Conservation (phyloP, 768 basidiomycete genomes). For the Boletales sp. region DNA sequence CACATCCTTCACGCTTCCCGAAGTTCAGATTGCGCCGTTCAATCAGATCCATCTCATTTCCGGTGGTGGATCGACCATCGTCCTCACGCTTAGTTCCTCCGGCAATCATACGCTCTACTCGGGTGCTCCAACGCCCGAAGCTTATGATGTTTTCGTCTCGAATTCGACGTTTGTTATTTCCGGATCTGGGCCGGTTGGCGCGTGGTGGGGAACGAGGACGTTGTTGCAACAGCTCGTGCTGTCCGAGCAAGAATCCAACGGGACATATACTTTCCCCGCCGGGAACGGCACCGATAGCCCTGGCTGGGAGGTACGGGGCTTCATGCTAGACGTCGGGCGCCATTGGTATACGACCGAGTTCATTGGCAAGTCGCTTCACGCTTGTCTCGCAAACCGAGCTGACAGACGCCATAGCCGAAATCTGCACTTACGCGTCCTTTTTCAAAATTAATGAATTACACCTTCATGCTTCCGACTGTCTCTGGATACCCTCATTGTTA, state of each 20-base stretch:
- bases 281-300: conserved; percentile 38
- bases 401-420: conserved; percentile 29
- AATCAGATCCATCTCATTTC: not conserved
- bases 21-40: conserved; percentile 19
- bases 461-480: conserved; percentile 41
- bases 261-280: conserved; percentile 24
- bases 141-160: conserved; percentile 36
- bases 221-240: conserved; percentile 39
- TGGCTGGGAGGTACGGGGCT: conserved; percentile 43
- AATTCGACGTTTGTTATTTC: conserved; percentile 29
- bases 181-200: conserved; percentile 33
- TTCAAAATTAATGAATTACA: conserved; percentile 45
- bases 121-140: conserved; percentile 36
- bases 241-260: conserved; percentile 5
- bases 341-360: conserved; percentile 42
- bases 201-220: conserved; percentile 45
- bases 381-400: not conserved
- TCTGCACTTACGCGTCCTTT: conserved; percentile 43
- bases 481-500: conserved; percentile 40
- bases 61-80: conserved; percentile 17
- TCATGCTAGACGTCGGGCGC: conserved; percentile 45
- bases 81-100: conserved; percentile 29
- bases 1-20: conserved; percentile 24
- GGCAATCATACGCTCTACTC: conserved; percentile 34
- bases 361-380: conserved; percentile 25